phyloP scores from a whole-genome alignment of 768 basidiomycete genomes.

The Suillus subluteus region DNA sequence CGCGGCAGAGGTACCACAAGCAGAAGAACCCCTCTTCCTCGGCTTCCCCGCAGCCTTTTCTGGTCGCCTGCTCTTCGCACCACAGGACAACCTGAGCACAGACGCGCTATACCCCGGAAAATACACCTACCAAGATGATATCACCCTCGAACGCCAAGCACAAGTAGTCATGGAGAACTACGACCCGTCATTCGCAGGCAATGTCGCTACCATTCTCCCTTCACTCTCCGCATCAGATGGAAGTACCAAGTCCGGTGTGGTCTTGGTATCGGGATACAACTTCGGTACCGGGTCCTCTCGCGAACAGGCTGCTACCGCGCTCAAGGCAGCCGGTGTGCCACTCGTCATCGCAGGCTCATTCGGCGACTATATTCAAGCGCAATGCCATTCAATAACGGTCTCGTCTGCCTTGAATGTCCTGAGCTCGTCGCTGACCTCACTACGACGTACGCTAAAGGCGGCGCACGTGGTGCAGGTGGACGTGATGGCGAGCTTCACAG shows the following conservation, averaged over 20 bases:
- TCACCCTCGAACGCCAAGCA: conserved; percentile 92
- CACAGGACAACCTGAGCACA: conserved; percentile 97
- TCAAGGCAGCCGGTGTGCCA: conserved; percentile 91
- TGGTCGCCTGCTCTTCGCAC: conserved; percentile 88
- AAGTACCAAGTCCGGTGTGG: conserved; percentile 57
- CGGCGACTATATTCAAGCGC: conserved; percentile 98
- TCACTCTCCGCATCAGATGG: conserved; percentile 22
- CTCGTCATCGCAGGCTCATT: conserved; percentile 97
- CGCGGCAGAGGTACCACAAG: conserved; percentile 24
- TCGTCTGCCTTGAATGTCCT: conserved; percentile 93
- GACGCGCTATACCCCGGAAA: conserved; percentile 99
- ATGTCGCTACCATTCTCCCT: conserved; percentile 54
- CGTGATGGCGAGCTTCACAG: conserved; percentile 82
- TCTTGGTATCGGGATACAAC: conserved; percentile 94
- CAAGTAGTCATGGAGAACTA: conserved; percentile 99
- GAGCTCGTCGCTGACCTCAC: conserved; percentile 89
- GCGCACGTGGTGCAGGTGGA: conserved; percentile 78
- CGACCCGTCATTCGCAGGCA: conserved; percentile 81
- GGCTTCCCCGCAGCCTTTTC: conserved; percentile 85
- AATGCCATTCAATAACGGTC: conserved; percentile 98
- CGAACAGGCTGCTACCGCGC: conserved; percentile 97
- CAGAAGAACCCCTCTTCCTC: conserved; percentile 68
- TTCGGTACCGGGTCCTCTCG: conserved; percentile 98
- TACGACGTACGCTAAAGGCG: conserved; percentile 68
- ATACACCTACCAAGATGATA: conserved; percentile 99